Base-by-base conservation (phyloP, 2,329 filamentous ascomycete genomes). In the Blastomyces parvus region DNA sequence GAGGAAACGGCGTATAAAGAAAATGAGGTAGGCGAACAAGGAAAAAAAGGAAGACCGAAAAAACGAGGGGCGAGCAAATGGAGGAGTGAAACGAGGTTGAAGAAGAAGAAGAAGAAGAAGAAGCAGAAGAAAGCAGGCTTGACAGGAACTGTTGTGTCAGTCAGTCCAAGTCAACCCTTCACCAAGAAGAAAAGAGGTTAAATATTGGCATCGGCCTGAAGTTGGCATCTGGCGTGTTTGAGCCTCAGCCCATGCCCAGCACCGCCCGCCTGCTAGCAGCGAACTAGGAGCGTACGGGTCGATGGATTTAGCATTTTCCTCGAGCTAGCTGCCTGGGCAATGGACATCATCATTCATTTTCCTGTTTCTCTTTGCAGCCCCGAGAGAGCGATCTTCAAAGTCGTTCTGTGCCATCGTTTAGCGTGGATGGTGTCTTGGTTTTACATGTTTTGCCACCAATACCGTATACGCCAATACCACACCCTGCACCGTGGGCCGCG, bases 221-320 rank as follows among this genome's bases (percentile, higher is more conserved):
- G 48, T 50, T n/a, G 36, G 57, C 38, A 19, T 59, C 48, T 30
- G 56, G 56, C 56, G 56, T 59, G 56, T 59, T 59, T 59, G 56
- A 59, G 56, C 56, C 56, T 52, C 48, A 52, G 48, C 48, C 48
- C 44, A 46, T 46, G 30, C 27, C 27, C 5, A 55, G 33, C 52
- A 55, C 52, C 52, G 52, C 52, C 52, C 30, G 48, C 22, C 48
- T 52, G 13, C 48, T 52, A 52, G 22, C 22, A 27, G 5, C 22
- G 22, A 52, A 52, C 48, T 52, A 52, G 27, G 3, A 13, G n/a
- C 25, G n/a, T 25, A 48, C n/a, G 22, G 46, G n/a, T 50, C 27
- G 13, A 25, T 50, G 11, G 3, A 50, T 19, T 42, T 42, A 27
- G 22, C n/a, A 25, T 11, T 48, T 48, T 25, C 13, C 3, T 25